phyloP scores from a whole-genome alignment of 495 filamentous ascomycete species.

The Alectoria sarmentosa region DNA sequence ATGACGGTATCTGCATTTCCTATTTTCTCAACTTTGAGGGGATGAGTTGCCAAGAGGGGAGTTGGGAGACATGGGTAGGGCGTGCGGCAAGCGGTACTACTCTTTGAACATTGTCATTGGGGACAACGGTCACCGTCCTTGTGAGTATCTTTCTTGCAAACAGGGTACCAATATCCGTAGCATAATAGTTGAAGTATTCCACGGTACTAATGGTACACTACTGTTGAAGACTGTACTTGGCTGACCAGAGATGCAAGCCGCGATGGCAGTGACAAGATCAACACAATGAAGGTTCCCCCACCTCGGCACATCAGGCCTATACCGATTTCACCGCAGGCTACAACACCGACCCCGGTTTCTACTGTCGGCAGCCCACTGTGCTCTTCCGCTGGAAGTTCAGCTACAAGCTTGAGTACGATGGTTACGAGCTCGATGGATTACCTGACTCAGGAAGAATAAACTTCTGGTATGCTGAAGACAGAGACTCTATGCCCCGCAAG shows the following conservation, averaged over 20 bases:
- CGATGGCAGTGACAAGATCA: not conserved
- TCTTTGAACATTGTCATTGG: constrained; percentile 4
- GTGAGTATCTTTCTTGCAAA: not conserved
- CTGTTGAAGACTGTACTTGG: constrained; percentile 5
- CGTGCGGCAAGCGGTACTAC: constrained; percentile 1
- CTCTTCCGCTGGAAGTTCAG: not conserved
- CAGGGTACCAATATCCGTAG: too few relatives aligned
- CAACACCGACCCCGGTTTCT: constrained; percentile 2
- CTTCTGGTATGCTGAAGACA: not conserved
- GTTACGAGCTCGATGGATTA: not conserved
- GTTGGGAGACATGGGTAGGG: constrained; percentile 7
- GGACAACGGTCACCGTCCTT: not conserved
- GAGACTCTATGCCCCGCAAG: not conserved
- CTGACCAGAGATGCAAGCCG: constrained; percentile 2
- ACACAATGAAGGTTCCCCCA: not conserved
- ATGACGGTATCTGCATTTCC: constrained; percentile 6
- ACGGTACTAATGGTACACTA: too few relatives aligned
- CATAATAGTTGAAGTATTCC: too few relatives aligned
- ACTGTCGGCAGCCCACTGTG: not conserved
- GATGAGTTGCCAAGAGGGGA: not conserved
- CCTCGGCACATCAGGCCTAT: not conserved
- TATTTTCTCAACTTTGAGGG: not conserved
- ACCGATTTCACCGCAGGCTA: not conserved
- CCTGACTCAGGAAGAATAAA: not conserved
- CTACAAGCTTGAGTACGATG: not conserved